Percentiles rank a stretch among this genome's conserved stretches.
These are phyloP conservation scores for Boletellus deceptivus DNA, from an alignment of 1,284 basidiomycete genomes.

Conservation along the genomic window DNA sequence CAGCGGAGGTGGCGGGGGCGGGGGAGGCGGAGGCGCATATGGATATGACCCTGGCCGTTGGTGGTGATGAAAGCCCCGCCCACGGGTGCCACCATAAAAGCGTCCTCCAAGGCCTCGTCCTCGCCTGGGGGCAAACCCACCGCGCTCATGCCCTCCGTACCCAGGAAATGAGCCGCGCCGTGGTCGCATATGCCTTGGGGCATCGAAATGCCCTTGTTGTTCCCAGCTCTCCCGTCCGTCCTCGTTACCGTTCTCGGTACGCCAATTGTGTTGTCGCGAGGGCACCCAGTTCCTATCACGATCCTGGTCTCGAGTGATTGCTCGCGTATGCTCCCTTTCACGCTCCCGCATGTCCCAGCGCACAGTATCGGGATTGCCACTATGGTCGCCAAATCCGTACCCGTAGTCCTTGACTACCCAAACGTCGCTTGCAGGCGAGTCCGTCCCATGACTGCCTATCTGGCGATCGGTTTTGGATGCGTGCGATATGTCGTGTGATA, in stretches of 20 bases:
- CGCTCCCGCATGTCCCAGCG: conserved; percentile 33
- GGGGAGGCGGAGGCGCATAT: conserved; percentile 2
- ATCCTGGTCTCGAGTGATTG: conserved; percentile 18
- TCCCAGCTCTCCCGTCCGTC: conserved; percentile 27
- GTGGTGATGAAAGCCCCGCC: conserved; percentile 23
- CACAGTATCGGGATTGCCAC: conserved; percentile 31
- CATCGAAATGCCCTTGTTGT: conserved; percentile 16
- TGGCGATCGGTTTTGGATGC: neutral
- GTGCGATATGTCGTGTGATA: neutral
- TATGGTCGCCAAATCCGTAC: conserved; percentile 51
- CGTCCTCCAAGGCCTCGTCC: conserved; percentile 36
- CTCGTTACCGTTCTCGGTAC: conserved; percentile 24
- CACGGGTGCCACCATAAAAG: conserved; percentile 23
- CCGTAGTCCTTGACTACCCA: conserved; percentile 63
- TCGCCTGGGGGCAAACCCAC: conserved; percentile 34
- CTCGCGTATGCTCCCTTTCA: conserved; percentile 20
- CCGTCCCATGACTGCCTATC: conserved; percentile 13
- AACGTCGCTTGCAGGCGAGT: conserved; percentile 37
- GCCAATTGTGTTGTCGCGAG: conserved; percentile 20
- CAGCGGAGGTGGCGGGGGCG: neutral
- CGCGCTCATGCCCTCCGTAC: conserved; percentile 27
- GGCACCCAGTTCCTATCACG: conserved; percentile 20
- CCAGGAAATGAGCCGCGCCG: conserved; percentile 30
- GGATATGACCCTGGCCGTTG: conserved; percentile 27
- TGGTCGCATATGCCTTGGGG: conserved; percentile 18